Base-by-base conservation (phyloP, 1,284 basidiomycete species). In the Microbotryum saponariae region DNA sequence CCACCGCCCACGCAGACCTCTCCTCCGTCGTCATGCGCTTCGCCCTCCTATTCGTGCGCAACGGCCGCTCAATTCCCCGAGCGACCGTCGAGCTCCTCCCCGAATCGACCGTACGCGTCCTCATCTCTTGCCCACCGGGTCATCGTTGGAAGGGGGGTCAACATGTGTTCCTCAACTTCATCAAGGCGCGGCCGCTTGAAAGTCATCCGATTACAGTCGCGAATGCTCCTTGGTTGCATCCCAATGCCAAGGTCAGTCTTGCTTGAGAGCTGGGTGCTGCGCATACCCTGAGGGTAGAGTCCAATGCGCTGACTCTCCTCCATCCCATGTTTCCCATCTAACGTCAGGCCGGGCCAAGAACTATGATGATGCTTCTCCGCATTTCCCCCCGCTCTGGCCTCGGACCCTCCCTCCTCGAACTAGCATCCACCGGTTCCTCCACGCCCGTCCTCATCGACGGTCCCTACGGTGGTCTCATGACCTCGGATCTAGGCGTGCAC, bases 171-270 rank as follows among this genome's bases (percentile, higher is more conserved):
- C 65, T 80, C 59, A 71, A 71, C 59, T 71, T 71, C 46, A 27
- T 67, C 49, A 65, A 63, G n/a, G 64, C 62, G 9, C 54, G 56
- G 37, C 77, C 78, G 29, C 74, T 79, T 68, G 74, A 74, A 48
- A 63, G 61, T 27, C 79, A 80, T 64, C 79, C 79, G 18, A 78
- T 79, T 69, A 78, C 78, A 6, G 69, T 79, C 46, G 69, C 77
- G 3, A 76, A 74, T 29, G 63, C 77, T 9, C 70, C 75, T 2
- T 60, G 58, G 31, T 20, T 45, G 6, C 60, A 65, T 18, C 60
- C 69, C 7, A 65, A 66, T 31, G 58, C 62, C 9, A 54, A 60
- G 14, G 65, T 1, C 25, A 9, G 6, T 27, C 8, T 31, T 31
- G 31, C 9, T 21, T 20, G 6, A 44, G 29, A 3, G 8, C 53